A percentile compares a stretch with the other conserved stretches of the same genome.
These are phyloP conservation scores for Thelephora aurantiotincta DNA, from an alignment of 768 basidiomycete genomes.

Conservation along the genomic window DNA sequence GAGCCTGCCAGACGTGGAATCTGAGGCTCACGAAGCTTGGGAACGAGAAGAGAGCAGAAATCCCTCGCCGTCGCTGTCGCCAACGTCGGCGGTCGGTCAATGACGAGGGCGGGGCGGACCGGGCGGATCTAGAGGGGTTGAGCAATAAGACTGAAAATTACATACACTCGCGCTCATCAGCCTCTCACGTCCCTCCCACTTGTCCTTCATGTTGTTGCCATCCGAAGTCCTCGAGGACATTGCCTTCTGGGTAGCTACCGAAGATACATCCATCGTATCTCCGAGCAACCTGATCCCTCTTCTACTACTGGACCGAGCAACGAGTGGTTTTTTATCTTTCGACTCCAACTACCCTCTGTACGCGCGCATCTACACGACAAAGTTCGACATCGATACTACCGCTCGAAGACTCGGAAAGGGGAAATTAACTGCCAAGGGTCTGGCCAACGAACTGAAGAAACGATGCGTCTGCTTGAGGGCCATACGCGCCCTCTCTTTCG, in stretches of 20 bases:
- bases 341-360: conserved; percentile 53
- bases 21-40: no score
- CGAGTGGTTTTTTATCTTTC: conserved; percentile 36
- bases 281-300: conserved; percentile 45
- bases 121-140: no score
- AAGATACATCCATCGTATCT: conserved; percentile 36
- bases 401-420: conserved; percentile 33
- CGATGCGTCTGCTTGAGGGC: conserved; percentile 44
- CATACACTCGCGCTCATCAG: no score
- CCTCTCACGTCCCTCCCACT: no score
- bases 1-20: no score
- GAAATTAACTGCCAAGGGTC: conserved; percentile 23
- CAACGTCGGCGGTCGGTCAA: no score
- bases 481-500: conserved; percentile 24
- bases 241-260: conserved; percentile 47
- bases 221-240: conserved; percentile 72
- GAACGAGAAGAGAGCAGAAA: no score
- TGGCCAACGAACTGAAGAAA: conserved; percentile 52
- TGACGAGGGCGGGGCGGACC: no score
- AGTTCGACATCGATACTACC: conserved; percentile 49
- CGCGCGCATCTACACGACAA: conserved; percentile 47
- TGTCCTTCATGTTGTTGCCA: conserved; percentile 27
- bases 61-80: no score
- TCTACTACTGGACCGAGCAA: conserved; percentile 31
- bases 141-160: no score